Base-by-base conservation (phyloP, 768 basidiomycete genomes). In the Suillus occidentalis region DNA sequence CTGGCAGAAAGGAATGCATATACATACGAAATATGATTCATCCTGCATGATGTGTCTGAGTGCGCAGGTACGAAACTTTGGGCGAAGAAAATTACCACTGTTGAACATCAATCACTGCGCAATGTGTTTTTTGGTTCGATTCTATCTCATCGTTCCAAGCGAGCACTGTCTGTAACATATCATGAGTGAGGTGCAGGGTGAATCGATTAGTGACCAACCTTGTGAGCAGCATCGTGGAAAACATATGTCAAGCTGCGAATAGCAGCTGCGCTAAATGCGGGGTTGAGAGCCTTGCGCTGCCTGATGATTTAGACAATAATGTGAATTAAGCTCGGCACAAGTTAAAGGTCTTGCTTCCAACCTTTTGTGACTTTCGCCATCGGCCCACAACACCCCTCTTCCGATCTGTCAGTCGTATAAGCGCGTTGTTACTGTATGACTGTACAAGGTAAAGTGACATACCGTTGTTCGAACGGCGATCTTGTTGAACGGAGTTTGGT, bases 211-310 rank as follows among this genome's bases (percentile, higher is more conserved):
- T 31, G 58, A 42, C 52, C 4, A 13, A 83, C 85, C 79, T 84
- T 84, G 69, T 86, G 82, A 1, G 79, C 78, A 0, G 83, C 80
- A 65, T 86, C 84, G 62, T 79, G 83, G 71, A 86, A 86, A 3
- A 85, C 78, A 2, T 76, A 69, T 0, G 79, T 82, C 9, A 85
- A 69, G 36, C 72, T 78, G 20, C 84, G 79, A 52, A 87, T 82
- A 1, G 83, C 81, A 1, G 82, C 78, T 66, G 81, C 84, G 69
- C 80, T 84, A 70, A 87, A 87, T 0, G 84, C 84, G 2, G 84
- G 83, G 0, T 82, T 79, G 10, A 85, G 70, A 0, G 82, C 79
- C 65, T 83, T 85, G 39, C 85, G 77, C 66, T 85, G 84, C 60
- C 84, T 83, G 43, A 31, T 6, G 22, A 22, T 18, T 14, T 31